Percentiles rank a stretch among this genome's conserved stretches.
Conservation (phyloP, 1,284 basidiomycete genomes). For the Gymnopus androsaceus region DNA sequence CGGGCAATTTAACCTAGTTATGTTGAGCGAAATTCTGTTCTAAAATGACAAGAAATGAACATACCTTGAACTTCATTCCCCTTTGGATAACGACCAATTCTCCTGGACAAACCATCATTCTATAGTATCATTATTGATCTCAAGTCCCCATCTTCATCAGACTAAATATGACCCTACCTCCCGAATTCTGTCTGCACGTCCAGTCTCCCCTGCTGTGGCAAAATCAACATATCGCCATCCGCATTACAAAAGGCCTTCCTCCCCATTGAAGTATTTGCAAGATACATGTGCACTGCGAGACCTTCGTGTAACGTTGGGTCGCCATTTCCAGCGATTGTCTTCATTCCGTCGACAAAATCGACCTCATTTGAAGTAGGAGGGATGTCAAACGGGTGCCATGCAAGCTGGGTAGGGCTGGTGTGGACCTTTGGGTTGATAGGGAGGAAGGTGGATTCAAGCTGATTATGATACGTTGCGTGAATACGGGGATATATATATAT, state of each 20-base stretch:
- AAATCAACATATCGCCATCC: slow-evolving; percentile 70
- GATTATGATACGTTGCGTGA: not conserved
- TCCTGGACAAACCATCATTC: slow-evolving; percentile 64
- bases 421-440: slow-evolving; percentile 62
- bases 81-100: slow-evolving; percentile 67
- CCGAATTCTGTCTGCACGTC: slow-evolving; percentile 75
- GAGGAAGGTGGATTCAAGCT: slow-evolving; percentile 63
- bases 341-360: slow-evolving; percentile 65
- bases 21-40: not conserved
- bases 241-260: slow-evolving; percentile 66
- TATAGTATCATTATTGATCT: slow-evolving; percentile 24
- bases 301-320: slow-evolving; percentile 64
- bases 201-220: slow-evolving; percentile 65
- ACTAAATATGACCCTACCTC: slow-evolving; percentile 39
- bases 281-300: slow-evolving; percentile 64
- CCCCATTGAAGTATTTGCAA: slow-evolving; percentile 63
- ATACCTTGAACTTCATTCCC: slow-evolving; percentile 66
- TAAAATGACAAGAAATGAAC: not conserved
- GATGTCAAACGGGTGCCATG: slow-evolving; percentile 68
- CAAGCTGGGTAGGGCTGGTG: slow-evolving; percentile 64
- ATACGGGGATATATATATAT: too few species aligned
- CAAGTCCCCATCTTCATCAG: not conserved
- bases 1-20: slow-evolving; percentile 52
- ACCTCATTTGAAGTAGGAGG: slow-evolving; percentile 45
- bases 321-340: slow-evolving; percentile 66